Evolutionary conservation across 169 alveolate genomes (phyloP).

Genomic region (Plasmodium coatneyi): DNA sequence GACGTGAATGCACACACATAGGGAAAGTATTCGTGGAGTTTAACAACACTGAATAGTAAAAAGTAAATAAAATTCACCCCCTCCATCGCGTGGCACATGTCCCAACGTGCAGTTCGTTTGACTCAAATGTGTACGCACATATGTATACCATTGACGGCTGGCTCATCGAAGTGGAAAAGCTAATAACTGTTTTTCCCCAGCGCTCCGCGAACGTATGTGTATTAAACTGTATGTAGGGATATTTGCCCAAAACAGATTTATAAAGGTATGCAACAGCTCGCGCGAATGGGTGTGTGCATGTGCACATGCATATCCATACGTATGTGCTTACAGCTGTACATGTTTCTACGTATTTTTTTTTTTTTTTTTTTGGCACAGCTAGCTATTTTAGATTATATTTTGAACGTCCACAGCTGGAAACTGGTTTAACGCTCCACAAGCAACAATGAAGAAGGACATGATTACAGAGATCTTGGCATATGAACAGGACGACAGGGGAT

Average conservation of each 20-base stretch:
- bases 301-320: neutral
- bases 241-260: neutral
- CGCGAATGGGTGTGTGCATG: neutral
- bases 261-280: neutral
- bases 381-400: neutral
- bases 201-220: neutral
- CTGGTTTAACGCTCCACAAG: constrained; percentile 1
- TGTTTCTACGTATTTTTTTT: constrained; percentile 15
- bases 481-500: constrained; percentile 86
- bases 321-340: neutral
- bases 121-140: neutral
- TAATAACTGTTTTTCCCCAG: neutral
- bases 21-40: neutral
- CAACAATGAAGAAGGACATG: constrained; percentile 59
- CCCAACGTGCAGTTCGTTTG: neutral
- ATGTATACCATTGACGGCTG: neutral
- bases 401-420: neutral
- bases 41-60: neutral
- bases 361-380: neutral
- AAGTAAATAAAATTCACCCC: neutral
- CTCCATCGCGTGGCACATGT: neutral
- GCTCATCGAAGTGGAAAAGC: neutral
- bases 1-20: neutral
- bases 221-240: neutral
- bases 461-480: constrained; percentile 70